Evolutionary conservation across 2,329 filamentous ascomycete species (phyloP), one percentile per base, ranked within the genome.

Genomic region (Simplicillium aogashimaense): DNA sequence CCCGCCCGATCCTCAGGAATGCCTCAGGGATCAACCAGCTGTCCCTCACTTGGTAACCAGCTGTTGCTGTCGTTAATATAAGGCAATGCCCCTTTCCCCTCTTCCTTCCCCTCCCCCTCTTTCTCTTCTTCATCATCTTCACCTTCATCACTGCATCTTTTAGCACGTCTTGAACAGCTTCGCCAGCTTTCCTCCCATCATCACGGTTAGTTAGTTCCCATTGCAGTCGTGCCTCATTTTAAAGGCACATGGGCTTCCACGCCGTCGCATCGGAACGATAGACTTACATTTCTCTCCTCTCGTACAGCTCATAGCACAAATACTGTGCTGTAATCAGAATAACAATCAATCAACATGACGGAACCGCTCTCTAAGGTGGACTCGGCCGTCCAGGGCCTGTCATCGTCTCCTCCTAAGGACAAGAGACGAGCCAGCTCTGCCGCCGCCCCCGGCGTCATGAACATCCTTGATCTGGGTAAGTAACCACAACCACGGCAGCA

Each of bases 381-480:
- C 66, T 95, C 89, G 45, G 87, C 86, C 69, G 79, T 94, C 58
- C 81, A 87, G 59, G 86, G 86, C 64, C 65, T 89, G 54, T 75
- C 78, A 50, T 74, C 76, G 54, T 81, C 80, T 43, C 75, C 83
- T 29, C 70, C 74, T 43, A 76, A 81, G 58, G 81, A 87, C 60
- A 76, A 75, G 58, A 75, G 81, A 53, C 78, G 87, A 65, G 69
- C 72, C 47, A 88, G 86, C 61, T 90, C 86, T 41, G 77, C 73
- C 53, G 74, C 75, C 55, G 74, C 75, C 35, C 72, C 81, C 45
- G 86, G 83, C 51, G 61, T 64, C n/a, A 54, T 56, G 47, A 94
- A 88, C 66, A 83, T 95, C 66, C 78, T 80, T 52, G 89, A 95
- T 51, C 74, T 95, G 49, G 82, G 88, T 94, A 73, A 64, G 81